These are phyloP conservation scores for Colletotrichum tofieldiae DNA, from an alignment of 2,329 filamentous ascomycete genomes.

Conservation along the genomic window DNA sequence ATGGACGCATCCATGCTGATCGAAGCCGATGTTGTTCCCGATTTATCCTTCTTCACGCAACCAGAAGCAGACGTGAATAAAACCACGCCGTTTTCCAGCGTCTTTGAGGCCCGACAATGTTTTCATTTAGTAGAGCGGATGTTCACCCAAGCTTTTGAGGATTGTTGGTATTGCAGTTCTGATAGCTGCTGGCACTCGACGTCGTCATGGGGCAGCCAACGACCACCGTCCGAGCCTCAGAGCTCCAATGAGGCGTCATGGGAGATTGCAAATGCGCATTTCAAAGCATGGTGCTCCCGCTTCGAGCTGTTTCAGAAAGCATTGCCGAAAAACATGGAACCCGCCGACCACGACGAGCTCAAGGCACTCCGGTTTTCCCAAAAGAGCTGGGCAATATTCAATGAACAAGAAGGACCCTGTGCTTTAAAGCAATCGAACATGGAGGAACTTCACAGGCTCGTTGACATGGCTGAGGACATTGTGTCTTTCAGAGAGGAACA, in stretches of 20 bases:
- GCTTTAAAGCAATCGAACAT: conserved; percentile 4
- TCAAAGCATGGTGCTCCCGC: conserved; percentile 21
- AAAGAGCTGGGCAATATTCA: conserved; percentile 25
- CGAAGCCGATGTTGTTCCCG: conserved; percentile 30
- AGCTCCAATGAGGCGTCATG: neutral
- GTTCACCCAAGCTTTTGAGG: conserved; percentile 18
- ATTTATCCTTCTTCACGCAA: conserved; percentile 29
- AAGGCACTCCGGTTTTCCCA: conserved; percentile 24
- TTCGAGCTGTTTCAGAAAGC: conserved; percentile 24
- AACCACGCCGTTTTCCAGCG: conserved; percentile 6
- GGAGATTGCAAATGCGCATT: neutral
- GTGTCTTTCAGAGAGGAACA: neutral
- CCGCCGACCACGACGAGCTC: conserved; percentile 14
- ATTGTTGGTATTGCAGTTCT: conserved; percentile 9
- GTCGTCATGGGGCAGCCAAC: neutral
- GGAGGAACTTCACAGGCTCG: neutral
- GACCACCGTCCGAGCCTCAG: neutral
- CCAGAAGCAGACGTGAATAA: neutral
- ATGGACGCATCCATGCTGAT: conserved; percentile 30
- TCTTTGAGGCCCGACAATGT: conserved; percentile 22
- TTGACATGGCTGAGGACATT: conserved; percentile 35
- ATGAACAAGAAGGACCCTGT: conserved; percentile 17
- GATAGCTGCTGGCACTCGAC: conserved; percentile 10
- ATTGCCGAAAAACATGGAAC: neutral
- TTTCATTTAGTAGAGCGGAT: conserved; percentile 22